Base-by-base conservation (phyloP, 2,329 filamentous ascomycete genomes). In the Grosmannia huntii region DNA sequence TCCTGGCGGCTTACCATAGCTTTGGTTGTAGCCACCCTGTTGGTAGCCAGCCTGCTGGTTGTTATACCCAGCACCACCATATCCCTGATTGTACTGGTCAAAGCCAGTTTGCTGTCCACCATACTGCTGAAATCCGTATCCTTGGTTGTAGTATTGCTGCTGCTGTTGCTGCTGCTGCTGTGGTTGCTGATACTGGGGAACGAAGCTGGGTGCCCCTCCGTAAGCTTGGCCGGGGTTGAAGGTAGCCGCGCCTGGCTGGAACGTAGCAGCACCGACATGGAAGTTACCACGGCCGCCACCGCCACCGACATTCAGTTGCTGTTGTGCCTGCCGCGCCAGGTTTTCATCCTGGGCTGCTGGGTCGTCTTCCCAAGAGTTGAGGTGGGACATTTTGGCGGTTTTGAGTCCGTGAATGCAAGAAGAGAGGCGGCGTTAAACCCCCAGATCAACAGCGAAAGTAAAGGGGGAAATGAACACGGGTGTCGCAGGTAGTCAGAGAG, bases 321-420 rank as follows among this genome's bases (percentile, higher is more conserved):
- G 83, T 66, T 86, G 82, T 44, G 87, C 75, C 77, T 91, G 88
- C 66, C 84, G 84, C 62, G 88, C 82, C 72, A 95, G 83, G 70
- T 82, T 82, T 66, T 89, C 86, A 67, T 91, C 86, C 77, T 89
- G 86, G 62, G 83, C 84, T 58, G 85, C 78, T 67, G 85, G 84
- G 68, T 91, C 89, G 68, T 95, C 90, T 75, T 97, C 91, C 89
- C 94, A 97, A 62, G 90, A 96, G 72, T 95, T 90, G 68, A 90
- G 87, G 72, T 91, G 85, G 66, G 91, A 60, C 63, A 64, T 64
- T 51, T 28, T 63, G 36, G 28, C 10, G 19, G 38, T 27, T 46
- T 44, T 21, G 23, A 10, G 25, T 28, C 23, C 14, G 23, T 16
- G 46, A 49, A 27, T 28, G 10, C 6, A 5, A 25, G 9, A 25